Conservation (phyloP, 164 flowering plant species). For the Akebia trifoliata region DNA sequence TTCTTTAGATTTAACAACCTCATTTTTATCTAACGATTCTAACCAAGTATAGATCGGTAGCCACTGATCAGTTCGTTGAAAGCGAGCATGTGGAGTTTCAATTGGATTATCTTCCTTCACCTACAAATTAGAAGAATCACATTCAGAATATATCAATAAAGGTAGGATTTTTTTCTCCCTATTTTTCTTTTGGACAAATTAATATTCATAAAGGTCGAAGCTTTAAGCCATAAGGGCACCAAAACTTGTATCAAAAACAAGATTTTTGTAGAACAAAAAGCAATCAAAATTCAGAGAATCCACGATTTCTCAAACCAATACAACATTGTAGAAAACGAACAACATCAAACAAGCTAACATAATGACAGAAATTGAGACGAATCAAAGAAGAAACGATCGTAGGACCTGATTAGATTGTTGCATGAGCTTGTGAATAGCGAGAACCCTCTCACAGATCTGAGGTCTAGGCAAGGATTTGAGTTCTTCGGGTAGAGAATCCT, state of each 20-base stretch:
- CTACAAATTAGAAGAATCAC: conserved; percentile 26
- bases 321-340: no score
- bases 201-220: no score
- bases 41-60: conserved; percentile 85
- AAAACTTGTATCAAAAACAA: no score
- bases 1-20: conserved; percentile 74
- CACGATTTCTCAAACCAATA: no score
- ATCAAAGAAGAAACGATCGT: not conserved
- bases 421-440: conserved; percentile 24
- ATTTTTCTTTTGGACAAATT: no score
- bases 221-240: no score
- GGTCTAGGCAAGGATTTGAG: conserved; percentile 36
- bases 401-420: conserved; percentile 24
- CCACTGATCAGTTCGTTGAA: conserved; percentile 92
- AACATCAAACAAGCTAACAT: not conserved
- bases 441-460: conserved; percentile 35
- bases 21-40: conserved; percentile 65
- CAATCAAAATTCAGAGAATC: no score
- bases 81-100: conserved; percentile 44
- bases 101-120: conserved; percentile 26
- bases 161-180: no score
- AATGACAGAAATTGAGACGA: not conserved
- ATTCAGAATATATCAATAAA: not conserved
- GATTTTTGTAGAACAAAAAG: no score
- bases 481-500: conserved; percentile 32